Evolutionary conservation across 202 grass and related monocot genomes (phyloP), one percentile per base, ranked within the genome.

Genomic region (Schoenoplectus tabernaemontani): DNA sequence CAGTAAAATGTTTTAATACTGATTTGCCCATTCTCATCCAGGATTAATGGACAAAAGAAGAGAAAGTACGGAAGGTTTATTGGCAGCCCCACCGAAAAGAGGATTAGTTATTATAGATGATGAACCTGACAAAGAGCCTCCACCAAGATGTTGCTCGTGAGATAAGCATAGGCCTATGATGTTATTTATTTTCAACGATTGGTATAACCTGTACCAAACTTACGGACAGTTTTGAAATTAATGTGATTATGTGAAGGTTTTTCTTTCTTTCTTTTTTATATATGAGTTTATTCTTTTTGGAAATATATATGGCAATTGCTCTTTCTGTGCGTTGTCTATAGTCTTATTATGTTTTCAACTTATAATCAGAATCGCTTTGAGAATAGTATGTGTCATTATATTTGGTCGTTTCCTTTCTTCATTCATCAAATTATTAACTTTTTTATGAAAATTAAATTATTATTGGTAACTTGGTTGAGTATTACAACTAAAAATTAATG

Each of bases 121-220:
- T 23, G 87, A 89, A 72, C 83, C 87, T 69, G 92, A 89, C 57
- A 91, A 73, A 82, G 87, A 91, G 76, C 83, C 85, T 41, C 85
- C 89, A 57, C 89, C 89, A 11, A 95, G 80, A 76, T 91, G 92
- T 76, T 95, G 92, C 62, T 91, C 92, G 44, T 95, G 89, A 66
- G 65, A 77, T 36, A 54, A 59, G 15, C 69, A 74, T 74, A 74
- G 69, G 46, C n/a, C 51, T 74, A 34, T 53, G 68, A 30, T n/a
- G 68, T 28, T 68, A 3, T 68, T 68, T 12, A 20, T 41, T 39
- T 32, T 33, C n/a, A 51, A 48, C n/a, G 24, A 50, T 50, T 73
- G 44, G 43, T 33, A 34, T 33, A 53, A 74, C 69, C 23, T 53
- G 46, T 53, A 51, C 7, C 13, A 74, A 74, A 34, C 69, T 74